phyloP scores from a whole-genome alignment of 441 rosid species.

The California macrophylla region DNA sequence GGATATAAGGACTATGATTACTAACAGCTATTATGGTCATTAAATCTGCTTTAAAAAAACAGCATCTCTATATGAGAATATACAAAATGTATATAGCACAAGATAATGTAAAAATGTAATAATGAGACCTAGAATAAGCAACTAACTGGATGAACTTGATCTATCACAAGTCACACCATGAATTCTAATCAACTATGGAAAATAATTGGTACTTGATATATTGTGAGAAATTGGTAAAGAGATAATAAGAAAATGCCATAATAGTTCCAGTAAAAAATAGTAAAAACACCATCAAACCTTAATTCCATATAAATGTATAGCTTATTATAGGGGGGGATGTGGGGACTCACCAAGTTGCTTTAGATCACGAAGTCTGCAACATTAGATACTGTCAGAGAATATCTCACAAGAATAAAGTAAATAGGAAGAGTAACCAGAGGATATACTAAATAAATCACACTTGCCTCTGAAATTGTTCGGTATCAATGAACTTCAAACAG shows the following conservation, averaged over 20 bases:
- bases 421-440: background rate
- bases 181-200: background rate
- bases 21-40: background rate
- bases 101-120: background rate
- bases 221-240: background rate
- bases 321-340: background rate
- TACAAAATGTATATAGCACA: background rate
- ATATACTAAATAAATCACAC: slow-evolving; percentile 15
- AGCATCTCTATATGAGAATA: background rate
- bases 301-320: background rate
- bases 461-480: slow-evolving; percentile 89
- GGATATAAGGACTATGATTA: slow-evolving; percentile 10
- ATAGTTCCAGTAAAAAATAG: background rate
- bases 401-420: background rate
- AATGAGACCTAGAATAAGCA: background rate
- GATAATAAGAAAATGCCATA: background rate
- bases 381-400: slow-evolving; percentile 19
- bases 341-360: slow-evolving; percentile 73
- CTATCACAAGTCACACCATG: background rate
- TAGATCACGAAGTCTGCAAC: slow-evolving; percentile 85
- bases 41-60: background rate
- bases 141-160: background rate
- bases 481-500: slow-evolving; percentile 66
- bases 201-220: background rate
- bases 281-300: background rate